Evolutionary conservation across 2,329 filamentous ascomycete genomes (phyloP), one percentile per base, ranked within the genome.

Genomic region (Lojkania enalia): DNA sequence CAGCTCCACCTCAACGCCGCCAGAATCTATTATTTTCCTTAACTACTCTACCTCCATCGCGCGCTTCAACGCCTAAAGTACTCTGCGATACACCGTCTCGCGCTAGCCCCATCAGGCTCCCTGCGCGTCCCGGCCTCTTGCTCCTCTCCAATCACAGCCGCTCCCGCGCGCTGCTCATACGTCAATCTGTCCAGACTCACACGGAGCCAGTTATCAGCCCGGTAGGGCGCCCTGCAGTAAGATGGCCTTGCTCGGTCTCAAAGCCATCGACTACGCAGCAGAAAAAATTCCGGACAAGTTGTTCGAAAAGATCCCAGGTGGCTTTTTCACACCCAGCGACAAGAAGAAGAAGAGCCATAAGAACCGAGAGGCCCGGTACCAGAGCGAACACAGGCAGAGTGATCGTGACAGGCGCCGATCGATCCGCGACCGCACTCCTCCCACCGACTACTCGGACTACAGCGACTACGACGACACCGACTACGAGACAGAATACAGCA

Each of bases 221-320:
- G 51, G 52, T 46, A 39, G 39, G 35, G 52, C 51, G 45, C 39
- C 41, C 46, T 42, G 30, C 51, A 35, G 13, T 52, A 62, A 48
- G 16, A 69, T 69, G 66, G 59, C 65, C 35, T 59, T 60, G 21
- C 61, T 71, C 38, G 67, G 66, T 21, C 60, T 70, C 43, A 70
- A 70, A 49, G 68, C 67, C n/a, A 54, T 71, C 20, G 57, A 55
- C 44, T 65, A 65, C 57, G 68, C 66, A 46, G 67, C 64, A 32
- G 66, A 69, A 44, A 63, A 61, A 51, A 67, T 70, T 44, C 67
- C 67, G 25, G 68, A 71, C 61, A 64, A 53, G 39, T 52, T 68
- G 45, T 70, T 69, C 39, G 64, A 71, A 30, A 59, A 60, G 18
- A 60, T 70, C 15, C 68, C 68, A 35, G 68, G 67, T 31, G 66